Evolutionary conservation across 208 protist genomes (phyloP), one percentile per base, ranked within the genome.

Genomic region (Wallacemonas collosoma): DNA sequence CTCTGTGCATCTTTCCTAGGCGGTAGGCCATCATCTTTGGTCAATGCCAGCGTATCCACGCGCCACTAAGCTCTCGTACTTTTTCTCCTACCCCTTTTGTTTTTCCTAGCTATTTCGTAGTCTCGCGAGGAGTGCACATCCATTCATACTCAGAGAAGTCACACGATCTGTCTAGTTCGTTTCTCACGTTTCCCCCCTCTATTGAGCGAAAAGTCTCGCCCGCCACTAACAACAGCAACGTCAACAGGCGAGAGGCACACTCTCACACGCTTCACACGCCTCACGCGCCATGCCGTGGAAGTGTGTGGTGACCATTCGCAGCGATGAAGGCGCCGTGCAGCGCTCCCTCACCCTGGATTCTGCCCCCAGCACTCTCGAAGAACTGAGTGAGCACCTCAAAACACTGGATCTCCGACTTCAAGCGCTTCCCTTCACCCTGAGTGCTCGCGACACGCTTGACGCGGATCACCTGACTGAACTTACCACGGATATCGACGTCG

Each of bases 361-460:
- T 1, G 51, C 44, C 11, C 81, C 84, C 3, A 62, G 26, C 2
- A 88, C 82, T 4, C 43, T 80, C 5, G 41, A 70, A 2, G 77
- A 85, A 41, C 43, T 91, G 12, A 36, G 64, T 0, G 67, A 72
- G 4, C 64, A 90, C 41, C 45, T 95, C 15, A 79, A 85, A 66
- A 58, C 66, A 17, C 79, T 93, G 17, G 89, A 95, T 56, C 69
- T 95, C 40, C 79, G 89, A 6, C 78, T 95, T 4, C 78, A 92
- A 62, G 44, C 75, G 7, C 55, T 82, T 35, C 51, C 78, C 35
- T 95, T 95, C 39, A 74, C 72, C 1, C 79, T 85, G 12, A 67
- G 67, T 17, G 48, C 26, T 15, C 3, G n/a, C 3, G 7, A 11
- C 4, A 26, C 6, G 6, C 6, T n/a, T 4, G 8, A 6, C n/a